Base-by-base conservation (phyloP, 495 filamentous ascomycete genomes). In the Parathielavia appendiculata region DNA sequence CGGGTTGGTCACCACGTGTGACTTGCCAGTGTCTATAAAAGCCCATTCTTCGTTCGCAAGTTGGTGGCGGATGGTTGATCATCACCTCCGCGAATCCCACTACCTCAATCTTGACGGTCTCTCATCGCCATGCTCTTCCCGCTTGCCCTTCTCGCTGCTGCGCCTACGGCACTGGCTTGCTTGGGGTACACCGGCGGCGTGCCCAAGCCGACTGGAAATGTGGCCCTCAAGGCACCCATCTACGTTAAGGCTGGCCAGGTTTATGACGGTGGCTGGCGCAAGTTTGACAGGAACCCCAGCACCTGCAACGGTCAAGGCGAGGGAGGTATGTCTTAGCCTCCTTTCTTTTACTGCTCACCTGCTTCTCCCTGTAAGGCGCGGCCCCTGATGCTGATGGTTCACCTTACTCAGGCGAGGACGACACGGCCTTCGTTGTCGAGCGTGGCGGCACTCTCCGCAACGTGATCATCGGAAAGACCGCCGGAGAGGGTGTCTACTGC, bases 401-500 rank as follows among this genome's bases (percentile, higher is more conserved):
- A 10, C 3, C 16, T 43, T 43, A 41, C 39, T 13, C 13, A 43
- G 40, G 40, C 4, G 40, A 43, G 9, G 19, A 8, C 16, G 40
- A 43, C 40, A 43, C 40, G 16, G 40, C 40, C n/a, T 43, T 43
- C 17, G 40, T 43, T 19, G 40, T 43, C 40, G 40, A 43, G 16
- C 40, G 40, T n/a, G 40, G 40, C 40, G 40, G 40, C 40, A 43
- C 40, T 1, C 43, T 45, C 19, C 43, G 43, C 19, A 45, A 45
- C 43, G 43, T 45, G 9, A 45, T 45, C 43, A 45, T 45, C 19
- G 43, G 43, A 1, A 45, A 45, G 43, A 45, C 43, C 3, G 43
- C 19, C 19, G 43, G 43, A 45, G 43, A 45, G 43, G 43, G 43
- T 22, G 43, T 45, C 13, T 45, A 45, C 43, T 45, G 43, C 43